phyloP scores from a whole-genome alignment of 495 filamentous ascomycete genomes.

The Aspergillus saccharolyticus region DNA sequence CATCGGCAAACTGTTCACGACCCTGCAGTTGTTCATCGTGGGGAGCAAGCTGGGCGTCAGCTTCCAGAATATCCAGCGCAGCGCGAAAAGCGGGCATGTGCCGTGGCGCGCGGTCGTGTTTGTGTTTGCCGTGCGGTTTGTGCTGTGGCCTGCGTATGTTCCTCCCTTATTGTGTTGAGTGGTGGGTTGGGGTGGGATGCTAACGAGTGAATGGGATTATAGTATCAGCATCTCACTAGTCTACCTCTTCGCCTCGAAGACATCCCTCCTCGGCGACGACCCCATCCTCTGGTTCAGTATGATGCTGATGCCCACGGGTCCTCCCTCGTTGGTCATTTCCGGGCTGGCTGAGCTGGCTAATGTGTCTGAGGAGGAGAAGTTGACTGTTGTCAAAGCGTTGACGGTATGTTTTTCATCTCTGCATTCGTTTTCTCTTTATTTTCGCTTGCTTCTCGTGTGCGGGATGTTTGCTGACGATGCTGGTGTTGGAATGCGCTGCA shows the following conservation, averaged over 20 bases:
- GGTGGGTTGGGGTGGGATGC: not conserved
- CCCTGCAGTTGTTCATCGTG: conserved; percentile 67
- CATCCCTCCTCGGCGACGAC: conserved; percentile 51
- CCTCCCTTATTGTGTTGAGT: not conserved
- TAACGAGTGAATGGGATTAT: not conserved
- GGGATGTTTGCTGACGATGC: not conserved
- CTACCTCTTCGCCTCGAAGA: conserved; percentile 57
- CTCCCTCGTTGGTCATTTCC: conserved; percentile 64
- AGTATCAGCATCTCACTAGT: conserved; percentile 54
- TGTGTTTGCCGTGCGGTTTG: conserved; percentile 56
- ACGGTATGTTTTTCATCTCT: conserved; percentile 39
- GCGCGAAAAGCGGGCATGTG: conserved; percentile 40
- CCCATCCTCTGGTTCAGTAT: conserved; percentile 72
- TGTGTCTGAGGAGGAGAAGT: conserved; percentile 53
- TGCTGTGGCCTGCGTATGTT: conserved; percentile 59
- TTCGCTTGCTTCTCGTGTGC: not conserved
- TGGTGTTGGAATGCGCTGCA: no score
- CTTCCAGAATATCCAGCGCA: conserved; percentile 48
- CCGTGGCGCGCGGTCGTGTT: conserved; percentile 48
- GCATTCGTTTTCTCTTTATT: no score
- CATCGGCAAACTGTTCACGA: conserved; percentile 65
- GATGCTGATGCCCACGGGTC: conserved; percentile 75
- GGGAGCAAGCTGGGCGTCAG: conserved; percentile 59
- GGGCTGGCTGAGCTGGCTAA: conserved; percentile 62
- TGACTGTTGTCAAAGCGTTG: conserved; percentile 65